A percentile compares a stretch with the other conserved stretches of the same genome.
These are phyloP conservation scores for Colletotrichum sp. DNA, from an alignment of 2,329 filamentous ascomycete genomes.

Conservation along the genomic window DNA sequence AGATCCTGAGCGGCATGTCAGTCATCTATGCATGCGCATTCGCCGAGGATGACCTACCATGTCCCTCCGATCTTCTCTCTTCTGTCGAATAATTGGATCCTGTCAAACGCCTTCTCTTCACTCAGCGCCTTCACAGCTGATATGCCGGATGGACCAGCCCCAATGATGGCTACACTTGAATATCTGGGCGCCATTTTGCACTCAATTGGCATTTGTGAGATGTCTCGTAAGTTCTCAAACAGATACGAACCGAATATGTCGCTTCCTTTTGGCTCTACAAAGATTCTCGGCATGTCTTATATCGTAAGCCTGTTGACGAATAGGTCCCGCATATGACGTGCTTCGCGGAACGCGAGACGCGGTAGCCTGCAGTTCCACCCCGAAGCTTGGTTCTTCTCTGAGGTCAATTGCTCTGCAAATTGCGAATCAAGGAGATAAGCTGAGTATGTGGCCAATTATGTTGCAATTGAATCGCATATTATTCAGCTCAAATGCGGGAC, in stretches of 20 bases:
- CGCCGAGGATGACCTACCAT: constrained; percentile 43
- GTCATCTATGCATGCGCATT: constrained; percentile 34
- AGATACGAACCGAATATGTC: too few species aligned
- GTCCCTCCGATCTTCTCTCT: constrained; percentile 59
- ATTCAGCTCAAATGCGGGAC: background rate
- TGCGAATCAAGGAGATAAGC: background rate
- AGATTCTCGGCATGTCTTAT: background rate
- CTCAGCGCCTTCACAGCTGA: constrained; percentile 62
- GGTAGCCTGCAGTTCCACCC: background rate
- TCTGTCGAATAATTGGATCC: constrained; percentile 62
- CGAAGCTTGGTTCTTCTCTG: background rate
- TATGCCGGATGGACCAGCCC: constrained; percentile 62
- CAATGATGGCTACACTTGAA: constrained; percentile 56
- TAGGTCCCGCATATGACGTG: background rate
- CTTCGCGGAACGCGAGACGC: background rate
- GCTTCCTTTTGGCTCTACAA: background rate
- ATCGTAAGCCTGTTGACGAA: background rate
- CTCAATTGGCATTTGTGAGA: too few species aligned
- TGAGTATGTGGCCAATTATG: background rate
- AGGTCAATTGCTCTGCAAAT: background rate
- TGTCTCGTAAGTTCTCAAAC: too few species aligned
- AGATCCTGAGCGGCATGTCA: constrained; percentile 50
- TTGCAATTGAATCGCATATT: background rate
- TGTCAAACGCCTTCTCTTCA: constrained; percentile 60
- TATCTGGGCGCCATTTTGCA: background rate